Conservation (phyloP, 2,329 filamentous ascomycete genomes). For the Ilyonectria mors-panacis region DNA sequence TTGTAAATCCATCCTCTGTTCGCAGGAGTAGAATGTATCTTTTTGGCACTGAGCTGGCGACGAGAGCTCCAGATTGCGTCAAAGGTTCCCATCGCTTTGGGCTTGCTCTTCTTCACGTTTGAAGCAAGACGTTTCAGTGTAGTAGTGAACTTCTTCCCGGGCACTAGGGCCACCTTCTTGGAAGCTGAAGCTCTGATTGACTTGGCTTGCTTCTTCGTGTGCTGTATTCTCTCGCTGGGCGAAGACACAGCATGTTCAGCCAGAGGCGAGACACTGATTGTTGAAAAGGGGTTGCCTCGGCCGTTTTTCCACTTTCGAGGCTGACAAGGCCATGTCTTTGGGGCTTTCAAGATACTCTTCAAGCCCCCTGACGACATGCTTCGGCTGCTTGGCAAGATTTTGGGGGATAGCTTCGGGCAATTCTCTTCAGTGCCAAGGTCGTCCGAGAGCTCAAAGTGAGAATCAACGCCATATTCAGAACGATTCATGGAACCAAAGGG, state of each 20-base stretch:
- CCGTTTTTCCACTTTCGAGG: not conserved
- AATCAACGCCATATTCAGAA: not conserved
- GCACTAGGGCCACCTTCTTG: conserved; percentile 19
- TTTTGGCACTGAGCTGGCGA: not conserved
- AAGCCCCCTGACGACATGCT: conserved; percentile 34
- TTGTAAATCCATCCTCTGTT: conserved; percentile 32
- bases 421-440: not conserved
- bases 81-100: not conserved
- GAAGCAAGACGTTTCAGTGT: not conserved
- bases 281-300: not conserved
- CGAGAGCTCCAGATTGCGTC: not conserved
- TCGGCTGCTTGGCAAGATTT: conserved; percentile 24
- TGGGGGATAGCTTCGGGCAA: conserved; percentile 33
- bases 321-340: conserved; percentile 1
- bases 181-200: conserved; percentile 18
- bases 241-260: conserved; percentile 26
- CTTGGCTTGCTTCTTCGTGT: conserved; percentile 35
- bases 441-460: not conserved
- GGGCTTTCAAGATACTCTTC: conserved; percentile 41
- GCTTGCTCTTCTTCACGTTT: not conserved
- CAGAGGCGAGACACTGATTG: not conserved
- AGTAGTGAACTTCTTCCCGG: not conserved
- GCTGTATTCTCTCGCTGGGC: conserved; percentile 34
- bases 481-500: not conserved
- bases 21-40: not conserved